Base-by-base conservation (phyloP, 1,284 basidiomycete species). In the Anthracocystis walkeri region DNA sequence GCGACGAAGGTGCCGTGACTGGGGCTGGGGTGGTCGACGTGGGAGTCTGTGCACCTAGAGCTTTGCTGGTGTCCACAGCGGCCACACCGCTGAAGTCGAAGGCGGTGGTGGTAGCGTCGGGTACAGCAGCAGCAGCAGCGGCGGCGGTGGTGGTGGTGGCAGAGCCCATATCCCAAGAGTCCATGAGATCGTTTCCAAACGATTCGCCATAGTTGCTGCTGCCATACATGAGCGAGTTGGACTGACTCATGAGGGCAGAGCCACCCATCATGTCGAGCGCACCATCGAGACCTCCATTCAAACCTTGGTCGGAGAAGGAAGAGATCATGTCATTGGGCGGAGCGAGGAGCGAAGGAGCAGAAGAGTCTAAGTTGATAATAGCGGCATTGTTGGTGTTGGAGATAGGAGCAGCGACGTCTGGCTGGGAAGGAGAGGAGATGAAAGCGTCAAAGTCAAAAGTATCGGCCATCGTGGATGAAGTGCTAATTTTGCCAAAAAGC, bases 361-460 rank as follows among this genome's bases (percentile, higher is more conserved):
- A 27, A 31, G 31, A 29, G 25, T 50, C 46, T 11, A 23, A 20
- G 25, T 5, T 14, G 42, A 4, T 25, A 23, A 54, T n/a, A 14
- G 38, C 35, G 27, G 27, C 7, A 35, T 7, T 29, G 55, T 65
- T 61, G 50, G 25, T 56, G 45, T 46, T 12, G 41, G 54, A 23
- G 53, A 61, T 48, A 31, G 52, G 23, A 11, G 21, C 46, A 21
- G 46, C 46, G 35, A 33, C 54, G 35, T 77, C 75, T 53, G 44
- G 65, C 66, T 73, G 69, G 8, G 65, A 65, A 12, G 75, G 75
- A 7, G 70, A 77, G 48, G 75, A 71, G 61, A 77, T 77, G 65
- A 78, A 78, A 27, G 77, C 77, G 64, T 78, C 66, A 41, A 78
- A 78, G 50, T 78, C 77, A 51, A 78, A 78, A 20, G 73, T 62